phyloP scores from a whole-genome alignment of 805 yeast genomes.

The Nadsonia fulvescens region DNA sequence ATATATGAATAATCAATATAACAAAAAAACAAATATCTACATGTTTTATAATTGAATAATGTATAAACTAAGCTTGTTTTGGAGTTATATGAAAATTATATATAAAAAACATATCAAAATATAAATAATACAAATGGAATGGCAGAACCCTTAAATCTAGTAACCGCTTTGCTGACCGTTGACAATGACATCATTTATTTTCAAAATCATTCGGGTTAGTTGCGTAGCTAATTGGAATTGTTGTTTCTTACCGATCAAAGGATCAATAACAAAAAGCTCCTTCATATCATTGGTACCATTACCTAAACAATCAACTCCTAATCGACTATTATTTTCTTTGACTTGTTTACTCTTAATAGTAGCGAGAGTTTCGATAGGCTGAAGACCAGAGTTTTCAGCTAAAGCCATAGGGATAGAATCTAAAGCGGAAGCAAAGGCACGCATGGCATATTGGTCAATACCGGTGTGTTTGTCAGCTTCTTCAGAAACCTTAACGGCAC shows the following conservation, averaged over 20 bases:
- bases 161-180: too few species aligned
- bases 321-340: conserved; percentile 43
- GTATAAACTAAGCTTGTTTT: too few species aligned
- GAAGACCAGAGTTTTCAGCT: conserved; percentile 93
- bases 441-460: conserved; percentile 93
- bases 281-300: conserved; percentile 83
- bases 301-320: conserved; percentile 92
- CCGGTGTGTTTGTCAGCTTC: conserved; percentile 90
- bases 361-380: conserved; percentile 82
- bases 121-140: too few species aligned
- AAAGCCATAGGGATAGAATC: conserved; percentile 86
- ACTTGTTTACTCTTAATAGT: conserved; percentile 71
- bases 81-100: too few species aligned
- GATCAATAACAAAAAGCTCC: conserved; percentile 86
- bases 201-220: conserved; percentile 90
- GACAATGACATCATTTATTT: conserved; percentile 90
- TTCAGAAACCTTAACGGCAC: conserved; percentile 77
- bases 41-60: too few species aligned
- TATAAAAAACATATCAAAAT: too few species aligned
- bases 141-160: too few species aligned
- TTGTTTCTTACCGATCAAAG: conserved; percentile 92
- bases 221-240: conserved; percentile 92
- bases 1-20: too few species aligned
- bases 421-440: conserved; percentile 82
- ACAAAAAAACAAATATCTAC: too few species aligned